Evolutionary conservation across 306 rosid species (phyloP), one percentile per base, ranked within the genome.

Genomic region (Mucuna pruriens): DNA sequence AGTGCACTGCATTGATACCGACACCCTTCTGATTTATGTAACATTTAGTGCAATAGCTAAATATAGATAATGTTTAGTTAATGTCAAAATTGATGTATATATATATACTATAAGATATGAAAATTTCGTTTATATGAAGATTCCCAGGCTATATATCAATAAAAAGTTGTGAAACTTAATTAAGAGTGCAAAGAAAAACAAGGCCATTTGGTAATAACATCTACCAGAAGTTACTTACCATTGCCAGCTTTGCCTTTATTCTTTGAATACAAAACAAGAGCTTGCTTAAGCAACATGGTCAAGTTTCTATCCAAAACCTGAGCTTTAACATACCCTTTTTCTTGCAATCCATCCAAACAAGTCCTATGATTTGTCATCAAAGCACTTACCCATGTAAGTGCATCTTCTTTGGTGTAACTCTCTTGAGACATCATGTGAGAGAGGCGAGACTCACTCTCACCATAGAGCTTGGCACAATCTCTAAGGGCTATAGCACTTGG

Each of bases 381-480:
- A 11, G 80, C 83, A 73, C 91, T 89, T 0, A 90, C 73, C 97
- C 97, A 89, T 0, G 83, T 82, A 16, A 72, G 67, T 1, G 83
- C 91, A 78, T 92, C 93, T 6, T 86, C 82, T 3, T 51, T 73
- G 7, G 69, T 58, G 61, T 88, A 82, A 42, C 44, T 66, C 22
- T 72, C 44, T 1, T 31, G 12, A 31, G 80, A 69, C 31, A 87
- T 33, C 82, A 92, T 66, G 39, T 73, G 64, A 39, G 71, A 20
- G 6, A 90, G 86, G 58, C 85, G 40, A 2, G 13, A 40, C 84
- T 85, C 88, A 31, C 97, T 90, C 75, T 92, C 92, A 11, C 80
- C 89, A 60, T 90, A 92, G 33, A 92, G 90, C 67, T 82, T 88
- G 7, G 72, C 81, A 85, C 93, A 90, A 77, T 92, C 94, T 19